Evolutionary conservation across 768 basidiomycete species (phyloP).

Genomic region (Heimioporus sp.): DNA sequence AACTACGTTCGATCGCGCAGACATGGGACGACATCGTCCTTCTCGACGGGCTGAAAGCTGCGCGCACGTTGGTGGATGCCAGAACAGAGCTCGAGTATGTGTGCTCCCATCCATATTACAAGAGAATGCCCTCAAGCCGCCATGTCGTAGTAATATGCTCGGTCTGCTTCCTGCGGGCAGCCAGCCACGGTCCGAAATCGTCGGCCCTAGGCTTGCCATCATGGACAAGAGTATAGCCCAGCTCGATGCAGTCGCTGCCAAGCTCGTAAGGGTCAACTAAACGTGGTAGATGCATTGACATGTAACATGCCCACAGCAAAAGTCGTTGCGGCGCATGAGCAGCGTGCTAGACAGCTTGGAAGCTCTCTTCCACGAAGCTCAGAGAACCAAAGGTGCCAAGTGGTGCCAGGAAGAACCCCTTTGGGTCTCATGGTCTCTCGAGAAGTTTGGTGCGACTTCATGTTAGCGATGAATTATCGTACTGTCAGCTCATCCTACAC

Average conservation of each 20-base stretch:
- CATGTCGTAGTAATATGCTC: slow-evolving; percentile 55
- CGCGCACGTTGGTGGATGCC: slow-evolving; percentile 66
- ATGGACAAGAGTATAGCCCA: slow-evolving; percentile 68
- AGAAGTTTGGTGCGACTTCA: slow-evolving; percentile 62
- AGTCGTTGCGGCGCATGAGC: slow-evolving; percentile 67
- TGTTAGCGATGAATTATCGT: not conserved
- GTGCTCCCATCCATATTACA: not conserved
- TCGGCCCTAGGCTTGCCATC: slow-evolving; percentile 59
- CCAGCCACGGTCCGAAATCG: slow-evolving; percentile 56
- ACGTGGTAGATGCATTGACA: not conserved
- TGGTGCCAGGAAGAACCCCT: slow-evolving; percentile 73
- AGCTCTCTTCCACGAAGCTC: slow-evolving; percentile 60
- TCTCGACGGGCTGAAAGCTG: slow-evolving; percentile 76
- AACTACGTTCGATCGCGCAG: slow-evolving; percentile 57
- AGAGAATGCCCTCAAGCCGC: not conserved
- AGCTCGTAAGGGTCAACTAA: slow-evolving; percentile 53
- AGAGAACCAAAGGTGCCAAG: slow-evolving; percentile 65
- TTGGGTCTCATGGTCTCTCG: slow-evolving; percentile 81
- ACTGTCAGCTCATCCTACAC: slow-evolving; percentile 1
- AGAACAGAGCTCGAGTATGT: slow-evolving; percentile 85
- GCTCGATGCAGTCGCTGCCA: slow-evolving; percentile 54
- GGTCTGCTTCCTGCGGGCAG: slow-evolving; percentile 48
- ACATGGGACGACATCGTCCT: slow-evolving; percentile 86
- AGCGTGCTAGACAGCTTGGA: slow-evolving; percentile 64
- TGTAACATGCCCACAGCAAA: slow-evolving; percentile 46